Evolutionary conservation across 176 grass and related monocot genomes (phyloP).

Genomic region (Bonia amplexicaulis): DNA sequence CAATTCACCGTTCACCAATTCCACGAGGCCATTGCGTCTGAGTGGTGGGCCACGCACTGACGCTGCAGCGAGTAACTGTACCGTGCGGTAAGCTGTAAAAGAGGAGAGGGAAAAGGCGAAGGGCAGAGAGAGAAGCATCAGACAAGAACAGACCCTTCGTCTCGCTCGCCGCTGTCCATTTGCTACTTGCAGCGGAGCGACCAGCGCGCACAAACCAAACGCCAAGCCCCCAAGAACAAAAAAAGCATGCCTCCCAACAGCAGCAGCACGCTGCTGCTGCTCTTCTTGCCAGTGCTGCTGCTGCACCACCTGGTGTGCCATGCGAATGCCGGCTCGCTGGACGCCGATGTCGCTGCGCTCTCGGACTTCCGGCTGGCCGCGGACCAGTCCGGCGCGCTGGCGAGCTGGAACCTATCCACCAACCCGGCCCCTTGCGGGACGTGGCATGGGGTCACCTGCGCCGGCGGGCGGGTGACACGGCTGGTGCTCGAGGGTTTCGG

Average conservation of each 20-base stretch:
- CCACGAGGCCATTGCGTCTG: not conserved
- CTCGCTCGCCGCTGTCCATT: slow-evolving; percentile 32
- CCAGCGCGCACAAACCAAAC: slow-evolving; percentile 8
- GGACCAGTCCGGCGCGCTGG: slow-evolving; percentile 38
- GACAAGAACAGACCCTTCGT: slow-evolving; percentile 4
- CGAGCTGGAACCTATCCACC: slow-evolving; percentile 56
- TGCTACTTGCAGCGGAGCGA: slow-evolving; percentile 1
- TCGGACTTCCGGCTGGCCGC: slow-evolving; percentile 50
- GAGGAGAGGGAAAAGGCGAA: not conserved
- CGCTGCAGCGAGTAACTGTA: not conserved
- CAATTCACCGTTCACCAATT: not conserved
- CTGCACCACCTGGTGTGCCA: not conserved
- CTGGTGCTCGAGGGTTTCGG: slow-evolving; percentile 69
- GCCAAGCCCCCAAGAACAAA: not conserved
- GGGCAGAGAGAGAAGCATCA: not conserved
- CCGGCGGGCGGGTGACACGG: slow-evolving; percentile 63
- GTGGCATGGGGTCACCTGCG: slow-evolving; percentile 72
- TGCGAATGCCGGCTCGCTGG: slow-evolving; percentile 49
- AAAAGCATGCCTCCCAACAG: slow-evolving; percentile 12
- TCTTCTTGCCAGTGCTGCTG: slow-evolving; percentile 25
- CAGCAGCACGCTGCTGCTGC: not conserved
- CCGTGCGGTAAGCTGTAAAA: not conserved
- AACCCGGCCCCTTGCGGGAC: slow-evolving; percentile 52
- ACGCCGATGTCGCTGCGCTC: slow-evolving; percentile 50
- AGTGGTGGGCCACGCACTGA: not conserved